Evolutionary conservation across 1,139 yeast species (phyloP), one percentile per base, ranked within the genome.

Genomic region (Casaregolazyma lundiana): DNA sequence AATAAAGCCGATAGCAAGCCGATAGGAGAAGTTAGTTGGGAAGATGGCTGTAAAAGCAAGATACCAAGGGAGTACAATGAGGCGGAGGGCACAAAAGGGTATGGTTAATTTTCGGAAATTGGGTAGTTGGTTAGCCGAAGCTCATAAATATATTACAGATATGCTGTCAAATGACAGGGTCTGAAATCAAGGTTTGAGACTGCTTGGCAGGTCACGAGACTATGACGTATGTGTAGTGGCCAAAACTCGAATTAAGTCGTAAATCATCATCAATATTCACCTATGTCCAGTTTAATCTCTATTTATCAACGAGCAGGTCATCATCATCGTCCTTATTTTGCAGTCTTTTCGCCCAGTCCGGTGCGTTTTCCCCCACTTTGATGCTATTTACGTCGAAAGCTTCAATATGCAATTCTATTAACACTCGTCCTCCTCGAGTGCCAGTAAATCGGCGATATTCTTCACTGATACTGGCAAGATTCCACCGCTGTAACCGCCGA

Each of bases 391-490:
- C 75, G 62, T 83, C 90, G 64, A 84, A 85, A 39, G 85, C 86
- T 62, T 92, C 98, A 46, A 92, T 88, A 54, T 88, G 75, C 59
- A 92, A 73, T 63, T 92, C 98, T 37, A 92, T 96, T 59, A 88
- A 72, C 39, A 89, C 88, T 52, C 97, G 72, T 2, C 96, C 97
- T 13, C 97, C 96, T 56, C 92, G 73, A 9, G 90, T 80, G 0
- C 97, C 97, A 0, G 97, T 86, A 63, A 90, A 92, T 52, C 98
- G 68, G 56, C 97, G 72, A 63, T 92, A 92, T 62, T 92, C 98
- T 62, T 92, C 98, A 50, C 90, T 80, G 2, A 90, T 94, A 65
- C 95, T 76, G 9, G 97, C 96, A 61, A 90, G 70, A 61, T 92
- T 92, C 98, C 98, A 92, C 17, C 95, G 92, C 70, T 90, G 96